These are phyloP conservation scores for Moricandia arvensis DNA, from an alignment of 345 rosid species.

Conservation along the genomic window DNA sequence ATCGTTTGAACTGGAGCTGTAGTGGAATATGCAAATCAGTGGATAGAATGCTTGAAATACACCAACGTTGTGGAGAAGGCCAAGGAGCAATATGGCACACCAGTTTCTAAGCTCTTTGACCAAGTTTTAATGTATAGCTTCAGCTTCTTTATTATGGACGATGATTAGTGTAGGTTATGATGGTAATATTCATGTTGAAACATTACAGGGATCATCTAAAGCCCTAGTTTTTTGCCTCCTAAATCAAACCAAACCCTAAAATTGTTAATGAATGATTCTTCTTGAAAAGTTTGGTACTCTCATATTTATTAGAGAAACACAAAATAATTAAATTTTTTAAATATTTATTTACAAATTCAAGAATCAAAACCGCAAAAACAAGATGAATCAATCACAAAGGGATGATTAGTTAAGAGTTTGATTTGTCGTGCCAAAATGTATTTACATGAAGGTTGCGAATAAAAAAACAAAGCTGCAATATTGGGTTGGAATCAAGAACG, in stretches of 20 bases:
- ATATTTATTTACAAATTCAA: neutral
- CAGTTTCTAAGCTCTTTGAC: constrained; percentile 27
- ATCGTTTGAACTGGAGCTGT: constrained; percentile 83
- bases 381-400: constrained; percentile 11
- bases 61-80: constrained; percentile 75
- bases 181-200: constrained; percentile 17
- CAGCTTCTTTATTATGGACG: constrained; percentile 5
- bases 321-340: neutral
- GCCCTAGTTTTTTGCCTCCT: constrained; percentile 9
- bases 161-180: constrained; percentile 17
- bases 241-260: neutral
- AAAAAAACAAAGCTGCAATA: neutral
- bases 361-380: neutral
- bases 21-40: constrained; percentile 90
- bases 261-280: neutral
- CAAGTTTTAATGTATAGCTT: constrained; percentile 26
- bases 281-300: constrained; percentile 6
- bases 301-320: neutral
- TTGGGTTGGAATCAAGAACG: constrained; percentile 24
- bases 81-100: constrained; percentile 48
- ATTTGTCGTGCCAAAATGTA: neutral
- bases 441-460: neutral
- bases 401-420: neutral
- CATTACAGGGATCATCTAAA: constrained; percentile 14
- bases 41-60: constrained; percentile 69